These are phyloP conservation scores for Leccinum fuscescens DNA, from an alignment of 1,284 basidiomycete species.

Conservation along the genomic window DNA sequence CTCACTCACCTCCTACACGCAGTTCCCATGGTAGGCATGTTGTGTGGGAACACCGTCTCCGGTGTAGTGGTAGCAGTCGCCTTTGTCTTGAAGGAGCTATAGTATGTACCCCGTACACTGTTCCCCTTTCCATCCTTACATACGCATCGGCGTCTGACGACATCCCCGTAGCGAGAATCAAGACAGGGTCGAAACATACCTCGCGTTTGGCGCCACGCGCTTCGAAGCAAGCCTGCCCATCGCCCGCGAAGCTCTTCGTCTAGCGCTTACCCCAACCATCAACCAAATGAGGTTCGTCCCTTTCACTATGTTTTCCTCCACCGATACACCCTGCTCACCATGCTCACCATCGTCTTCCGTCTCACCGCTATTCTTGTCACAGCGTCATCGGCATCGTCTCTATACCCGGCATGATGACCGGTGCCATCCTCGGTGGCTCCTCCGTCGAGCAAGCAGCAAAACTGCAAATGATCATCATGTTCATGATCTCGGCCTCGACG, in stretches of 20 bases:
- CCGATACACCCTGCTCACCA: background rate
- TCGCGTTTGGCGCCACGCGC: slow-evolving; percentile 79
- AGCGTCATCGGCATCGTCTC: slow-evolving; percentile 80
- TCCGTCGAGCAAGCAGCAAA: slow-evolving; percentile 81
- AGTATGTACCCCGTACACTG: slow-evolving; percentile 41
- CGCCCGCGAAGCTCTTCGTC: slow-evolving; percentile 70
- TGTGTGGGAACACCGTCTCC: slow-evolving; percentile 77
- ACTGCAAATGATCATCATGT: slow-evolving; percentile 89
- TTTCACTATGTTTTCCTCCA: background rate
- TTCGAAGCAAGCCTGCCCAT: slow-evolving; percentile 80
- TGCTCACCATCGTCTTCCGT: background rate
- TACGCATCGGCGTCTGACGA: too few relatives aligned
- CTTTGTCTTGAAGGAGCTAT: slow-evolving; percentile 63
- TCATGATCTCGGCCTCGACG: slow-evolving; percentile 81
- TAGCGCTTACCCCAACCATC: slow-evolving; percentile 77
- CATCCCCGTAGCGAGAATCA: slow-evolving; percentile 59
- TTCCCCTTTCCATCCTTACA: background rate
- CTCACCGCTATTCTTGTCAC: background rate
- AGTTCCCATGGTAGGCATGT: slow-evolving; percentile 89
- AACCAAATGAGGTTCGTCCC: slow-evolving; percentile 76
- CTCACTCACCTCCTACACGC: background rate
- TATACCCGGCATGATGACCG: slow-evolving; percentile 83
- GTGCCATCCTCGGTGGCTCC: slow-evolving; percentile 82
- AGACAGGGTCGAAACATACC: slow-evolving; percentile 81
- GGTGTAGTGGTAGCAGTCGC: slow-evolving; percentile 69